A percentile compares a stretch with the other conserved stretches of the same genome.
Evolutionary conservation across 2,329 filamentous ascomycete species (phyloP).

Genomic region (Paecilomyces formosus): DNA sequence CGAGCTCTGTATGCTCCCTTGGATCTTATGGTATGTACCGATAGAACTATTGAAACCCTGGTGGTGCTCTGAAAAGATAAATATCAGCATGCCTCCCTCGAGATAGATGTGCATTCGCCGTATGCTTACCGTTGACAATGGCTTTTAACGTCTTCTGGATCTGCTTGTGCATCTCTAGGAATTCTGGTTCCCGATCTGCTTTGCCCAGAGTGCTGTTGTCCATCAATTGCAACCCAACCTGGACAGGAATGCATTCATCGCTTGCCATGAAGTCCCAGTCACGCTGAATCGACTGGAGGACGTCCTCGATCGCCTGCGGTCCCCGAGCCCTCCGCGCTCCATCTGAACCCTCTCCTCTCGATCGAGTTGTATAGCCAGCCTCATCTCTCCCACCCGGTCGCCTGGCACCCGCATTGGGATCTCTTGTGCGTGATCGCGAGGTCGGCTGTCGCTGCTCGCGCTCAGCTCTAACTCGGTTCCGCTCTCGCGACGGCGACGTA

Average conservation of each 20-base stretch:
- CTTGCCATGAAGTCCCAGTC: conserved; percentile 92
- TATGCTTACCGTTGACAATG: conserved; percentile 68
- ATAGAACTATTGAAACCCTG: conserved; percentile 99
- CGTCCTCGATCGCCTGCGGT: conserved; percentile 38
- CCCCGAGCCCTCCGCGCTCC: conserved; percentile 13
- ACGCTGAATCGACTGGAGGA: conserved; percentile 74
- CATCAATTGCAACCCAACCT: conserved; percentile 89
- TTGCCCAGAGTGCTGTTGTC: conserved; percentile 89
- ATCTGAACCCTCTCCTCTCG: conserved; percentile 13
- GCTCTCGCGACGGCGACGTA: conserved; percentile 24
- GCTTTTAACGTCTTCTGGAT: conserved; percentile 88
- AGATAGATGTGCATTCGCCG: background rate
- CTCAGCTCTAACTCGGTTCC: conserved; percentile 22
- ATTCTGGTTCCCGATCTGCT: conserved; percentile 79
- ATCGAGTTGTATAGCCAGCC: conserved; percentile 13
- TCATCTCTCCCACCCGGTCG: conserved; percentile 20
- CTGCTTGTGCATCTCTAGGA: conserved; percentile 74
- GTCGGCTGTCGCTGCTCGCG: conserved; percentile 20
- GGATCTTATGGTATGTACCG: conserved; percentile 97
- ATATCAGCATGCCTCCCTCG: background rate
- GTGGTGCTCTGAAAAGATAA: conserved; percentile 63
- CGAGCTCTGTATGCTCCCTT: conserved; percentile 81
- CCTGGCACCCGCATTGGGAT: conserved; percentile 18
- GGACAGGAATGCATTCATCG: conserved; percentile 82
- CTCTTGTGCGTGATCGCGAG: conserved; percentile 28